Evolutionary conservation across 352 stramenopile genomes (phyloP).

Genomic region (Pythium diclinum): DNA sequence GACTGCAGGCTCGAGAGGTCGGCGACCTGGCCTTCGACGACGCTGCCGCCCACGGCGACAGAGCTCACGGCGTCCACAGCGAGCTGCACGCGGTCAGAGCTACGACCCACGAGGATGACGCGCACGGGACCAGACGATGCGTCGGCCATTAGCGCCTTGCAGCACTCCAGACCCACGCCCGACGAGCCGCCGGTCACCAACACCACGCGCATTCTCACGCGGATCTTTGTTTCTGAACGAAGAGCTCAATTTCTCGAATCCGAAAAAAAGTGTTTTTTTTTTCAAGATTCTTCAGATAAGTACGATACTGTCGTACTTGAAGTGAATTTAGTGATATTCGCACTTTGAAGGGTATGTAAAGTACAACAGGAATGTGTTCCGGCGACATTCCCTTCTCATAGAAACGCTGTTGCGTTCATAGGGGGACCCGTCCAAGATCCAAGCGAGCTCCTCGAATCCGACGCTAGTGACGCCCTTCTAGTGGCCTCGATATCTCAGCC

Average conservation of each 20-base stretch:
- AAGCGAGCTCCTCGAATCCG: background rate
- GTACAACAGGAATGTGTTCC: background rate
- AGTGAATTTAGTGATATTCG: background rate
- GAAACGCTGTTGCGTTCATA: conserved; percentile 3
- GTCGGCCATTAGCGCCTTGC: conserved; percentile 22
- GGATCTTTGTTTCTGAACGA: background rate
- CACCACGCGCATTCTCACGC: conserved; percentile 18
- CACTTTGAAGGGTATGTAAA: background rate
- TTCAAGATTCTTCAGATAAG: background rate
- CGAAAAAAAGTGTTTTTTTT: background rate
- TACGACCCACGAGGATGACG: conserved; percentile 32
- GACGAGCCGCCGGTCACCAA: conserved; percentile 37
- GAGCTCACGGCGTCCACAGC: conserved; percentile 22
- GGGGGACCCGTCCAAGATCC: conserved; percentile 7
- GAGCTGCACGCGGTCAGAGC: conserved; percentile 23
- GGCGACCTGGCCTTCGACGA: conserved; percentile 17
- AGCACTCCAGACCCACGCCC: conserved; percentile 36
- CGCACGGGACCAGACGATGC: conserved; percentile 1
- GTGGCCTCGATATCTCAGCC: background rate
- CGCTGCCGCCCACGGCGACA: conserved; percentile 6
- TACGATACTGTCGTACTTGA: no score
- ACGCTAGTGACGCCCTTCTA: background rate
- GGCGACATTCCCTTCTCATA: background rate
- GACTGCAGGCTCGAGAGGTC: conserved; percentile 31
- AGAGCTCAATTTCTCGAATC: background rate